Evolutionary conservation across 192 early-diverging fungal species (phyloP), one percentile per base, ranked within the genome.

Genomic region (Gonapodya sp.): DNA sequence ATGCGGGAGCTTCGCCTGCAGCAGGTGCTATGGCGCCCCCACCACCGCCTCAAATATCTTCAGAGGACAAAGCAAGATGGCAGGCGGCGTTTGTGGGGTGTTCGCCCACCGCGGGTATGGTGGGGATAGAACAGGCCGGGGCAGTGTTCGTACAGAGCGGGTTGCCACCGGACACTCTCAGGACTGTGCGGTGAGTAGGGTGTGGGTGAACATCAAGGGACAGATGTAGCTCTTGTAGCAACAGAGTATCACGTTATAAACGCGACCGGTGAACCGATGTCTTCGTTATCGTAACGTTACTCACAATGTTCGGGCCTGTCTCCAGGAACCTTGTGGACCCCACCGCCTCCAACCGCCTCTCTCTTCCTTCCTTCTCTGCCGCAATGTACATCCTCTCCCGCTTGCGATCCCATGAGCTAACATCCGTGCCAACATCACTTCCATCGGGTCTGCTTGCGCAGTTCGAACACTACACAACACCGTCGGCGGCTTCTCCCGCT

Each of bases 351-450:
- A 34, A 34, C 31, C 30, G 30, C 8, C 8, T 77, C 75, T 14
- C 30, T 33, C 30, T 77, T 33, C 18, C 18, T 33, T 18, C 16
- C 30, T 77, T 77, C 31, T 34, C 34, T 34, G 75, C 34, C 75
- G 75, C 75, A 14, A 77, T 77, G 75, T 16, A 32, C 31, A 18
- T 77, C 75, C 18, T 77, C 8, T 77, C 75, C 18, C 75, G 75
- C 75, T 14, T 77, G 18, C 16, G 34, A 34, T 18, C 75, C 75
- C 30, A 33, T 33, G 75, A 18, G 18, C 34, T 77, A 14, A 18
- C 75, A 18, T 18, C 30, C 75, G 75, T 77, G 8, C 75, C 75
- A 16, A 34, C 30, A 16, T 31, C 2, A 8, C 75, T 77, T 16
- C 75, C 75, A 33, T 2, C 75, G 2, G 30, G 34, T 14, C 30